Base-by-base conservation (phyloP, 129 eudicot genomes). In the Ambrosia trifida region DNA sequence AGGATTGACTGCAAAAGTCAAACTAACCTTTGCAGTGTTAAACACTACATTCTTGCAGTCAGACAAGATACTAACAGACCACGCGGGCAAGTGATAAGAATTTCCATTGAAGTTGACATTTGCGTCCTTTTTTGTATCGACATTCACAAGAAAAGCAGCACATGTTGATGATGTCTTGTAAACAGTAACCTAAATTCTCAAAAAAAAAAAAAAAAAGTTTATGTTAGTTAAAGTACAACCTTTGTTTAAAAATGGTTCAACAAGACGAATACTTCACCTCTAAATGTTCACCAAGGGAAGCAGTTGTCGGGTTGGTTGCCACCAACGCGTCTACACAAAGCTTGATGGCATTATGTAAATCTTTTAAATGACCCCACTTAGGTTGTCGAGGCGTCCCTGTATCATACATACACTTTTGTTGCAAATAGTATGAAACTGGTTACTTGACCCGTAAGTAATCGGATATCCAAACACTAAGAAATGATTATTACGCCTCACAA, bases 11-110 rank as follows among this genome's bases (percentile, higher is more conserved):
- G 41, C n/a, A 52, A 69, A 64, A 65, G 45, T 11, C 74, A 76
- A 51, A 18, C 85, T 2, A 77, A 95, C 99, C 96, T 90, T 88
- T 43, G 97, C 99, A 52, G 99, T 82, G 41, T 95, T 90, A 53
- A 90, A 82, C 28, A 63, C 97, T 11, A 95, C 97, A 78, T 83
- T 95, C 72, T 95, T 95, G 91, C 99, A 95, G 85, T 95, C 99
- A 52, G 97, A 93, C 84, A 95, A 86, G 89, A 95, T 90, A 95
- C 97, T 95, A 71, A 95, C 99, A 54, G 99, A 95, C 99, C 97
- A 95, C 13, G 96, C 97, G 10, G 99, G 99, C 77, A 95, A 61
- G 45, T 64, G 75, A 80, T 95, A 90, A 28, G 96, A 90, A 54
- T 88, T 86, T 19, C 97, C 96, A 24, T 84, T 83, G 74, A 84